A percentile compares a stretch with the other conserved stretches of the same genome.
These are phyloP conservation scores for Lentinula lateritia DNA, from an alignment of 768 basidiomycete species.

Conservation along the genomic window DNA sequence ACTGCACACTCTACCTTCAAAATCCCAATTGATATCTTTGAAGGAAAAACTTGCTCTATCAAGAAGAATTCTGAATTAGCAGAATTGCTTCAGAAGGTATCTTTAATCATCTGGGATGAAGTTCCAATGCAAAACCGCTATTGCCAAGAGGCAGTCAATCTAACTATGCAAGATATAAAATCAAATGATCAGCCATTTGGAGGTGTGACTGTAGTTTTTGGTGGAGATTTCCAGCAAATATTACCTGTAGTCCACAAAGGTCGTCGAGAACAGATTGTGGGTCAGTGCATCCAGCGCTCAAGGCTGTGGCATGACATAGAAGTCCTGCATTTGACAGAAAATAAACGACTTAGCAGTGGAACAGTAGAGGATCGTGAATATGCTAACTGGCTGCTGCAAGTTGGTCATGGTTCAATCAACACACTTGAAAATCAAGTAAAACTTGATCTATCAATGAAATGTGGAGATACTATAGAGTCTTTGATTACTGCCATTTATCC, in stretches of 20 bases:
- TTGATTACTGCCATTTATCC: slow-evolving; percentile 24
- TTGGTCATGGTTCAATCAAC: slow-evolving; percentile 26
- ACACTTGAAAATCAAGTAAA: too few species aligned
- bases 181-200: slow-evolving; percentile 27
- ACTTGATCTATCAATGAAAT: slow-evolving; percentile 18
- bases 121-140: slow-evolving; percentile 29
- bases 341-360: slow-evolving; percentile 32
- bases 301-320: slow-evolving; percentile 19
- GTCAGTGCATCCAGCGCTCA: slow-evolving; percentile 28
- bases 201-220: too few species aligned
- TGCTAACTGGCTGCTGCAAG: slow-evolving; percentile 29
- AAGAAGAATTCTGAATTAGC: slow-evolving; percentile 23
- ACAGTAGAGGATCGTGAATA: slow-evolving; percentile 20
- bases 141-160: slow-evolving; percentile 35
- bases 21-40: slow-evolving; percentile 31
- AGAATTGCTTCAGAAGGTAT: slow-evolving; percentile 24
- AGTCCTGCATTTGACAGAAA: slow-evolving; percentile 26
- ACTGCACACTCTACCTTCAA: slow-evolving; percentile 46
- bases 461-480: slow-evolving; percentile 11
- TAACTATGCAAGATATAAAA: slow-evolving; percentile 27
- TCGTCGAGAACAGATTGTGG: slow-evolving; percentile 27
- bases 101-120: slow-evolving; percentile 42
- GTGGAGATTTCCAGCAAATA: too few species aligned
- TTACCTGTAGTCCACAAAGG: too few species aligned
- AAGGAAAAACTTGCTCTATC: slow-evolving; percentile 28